Conservation (phyloP, 2,329 filamentous ascomycete species). For the Cryphonectria nitschkei region DNA sequence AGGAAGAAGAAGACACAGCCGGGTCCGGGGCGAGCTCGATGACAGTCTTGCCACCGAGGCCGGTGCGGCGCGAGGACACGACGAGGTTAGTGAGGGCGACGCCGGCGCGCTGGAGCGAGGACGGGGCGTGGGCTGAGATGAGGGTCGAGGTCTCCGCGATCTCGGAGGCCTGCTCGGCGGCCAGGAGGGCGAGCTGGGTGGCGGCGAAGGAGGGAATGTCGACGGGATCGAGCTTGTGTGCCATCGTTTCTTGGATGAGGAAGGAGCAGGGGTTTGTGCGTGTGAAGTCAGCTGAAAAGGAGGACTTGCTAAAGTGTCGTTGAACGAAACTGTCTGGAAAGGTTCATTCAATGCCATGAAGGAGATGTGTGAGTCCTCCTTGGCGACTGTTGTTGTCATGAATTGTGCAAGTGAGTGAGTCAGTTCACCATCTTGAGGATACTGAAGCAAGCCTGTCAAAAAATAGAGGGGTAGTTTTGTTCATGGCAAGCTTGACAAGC, state of each 20-base stretch:
- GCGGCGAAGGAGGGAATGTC: constrained; percentile 71
- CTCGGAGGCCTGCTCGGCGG: constrained; percentile 73
- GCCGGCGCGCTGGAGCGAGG: constrained; percentile 74
- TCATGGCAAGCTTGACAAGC: background rate
- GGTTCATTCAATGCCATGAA: background rate
- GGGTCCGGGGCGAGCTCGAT: constrained; percentile 70
- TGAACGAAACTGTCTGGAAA: background rate
- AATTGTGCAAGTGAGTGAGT: too few species aligned
- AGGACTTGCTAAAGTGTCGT: background rate
- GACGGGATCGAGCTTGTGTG: constrained; percentile 37
- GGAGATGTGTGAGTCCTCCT: too few species aligned
- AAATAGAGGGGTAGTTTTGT: background rate
- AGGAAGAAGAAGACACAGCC: constrained; percentile 51
- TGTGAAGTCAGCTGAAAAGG: background rate
- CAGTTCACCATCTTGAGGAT: background rate
- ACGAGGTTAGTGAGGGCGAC: constrained; percentile 77
- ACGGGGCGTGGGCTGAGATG: constrained; percentile 69
- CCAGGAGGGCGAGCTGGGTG: constrained; percentile 72
- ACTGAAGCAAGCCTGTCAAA: background rate
- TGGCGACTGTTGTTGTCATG: background rate
- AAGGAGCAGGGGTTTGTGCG: background rate
- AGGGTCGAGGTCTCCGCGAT: constrained; percentile 70
- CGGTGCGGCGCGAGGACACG: constrained; percentile 78
- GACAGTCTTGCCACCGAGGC: constrained; percentile 87
- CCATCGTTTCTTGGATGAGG: constrained; percentile 37